phyloP scores from a whole-genome alignment of 768 basidiomycete genomes.

The Guyanaporus albipodus region DNA sequence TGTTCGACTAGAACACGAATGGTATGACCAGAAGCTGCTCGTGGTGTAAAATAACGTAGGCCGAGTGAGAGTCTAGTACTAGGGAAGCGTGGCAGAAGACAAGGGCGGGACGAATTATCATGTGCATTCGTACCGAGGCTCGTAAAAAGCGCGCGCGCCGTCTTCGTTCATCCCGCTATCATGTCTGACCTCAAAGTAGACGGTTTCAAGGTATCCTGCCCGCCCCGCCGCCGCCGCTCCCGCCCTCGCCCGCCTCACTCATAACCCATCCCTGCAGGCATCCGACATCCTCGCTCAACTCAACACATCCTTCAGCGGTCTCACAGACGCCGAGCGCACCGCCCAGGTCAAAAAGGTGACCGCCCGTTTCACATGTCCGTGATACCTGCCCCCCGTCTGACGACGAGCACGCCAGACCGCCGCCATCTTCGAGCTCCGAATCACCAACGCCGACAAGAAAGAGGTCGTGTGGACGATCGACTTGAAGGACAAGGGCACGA shows the following conservation, averaged over 20 bases:
- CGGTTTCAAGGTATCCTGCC: conserved; percentile 60
- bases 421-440: conserved; percentile 81
- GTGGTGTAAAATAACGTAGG: too few species aligned
- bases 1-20: conserved; percentile 33
- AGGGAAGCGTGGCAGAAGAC: too few species aligned
- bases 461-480: conserved; percentile 88
- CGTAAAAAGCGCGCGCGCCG: too few species aligned
- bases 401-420: conserved; percentile 51
- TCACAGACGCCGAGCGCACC: conserved; percentile 59
- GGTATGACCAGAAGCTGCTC: conserved; percentile 29
- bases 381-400: background rate
- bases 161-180: background rate
- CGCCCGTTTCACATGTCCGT: background rate
- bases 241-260: background rate
- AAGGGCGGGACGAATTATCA: too few species aligned
- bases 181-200: conserved; percentile 73
- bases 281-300: conserved; percentile 62
- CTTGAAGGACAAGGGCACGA: conserved; percentile 76
- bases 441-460: conserved; percentile 69
- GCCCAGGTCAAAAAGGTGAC: conserved; percentile 68
- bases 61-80: too few species aligned
- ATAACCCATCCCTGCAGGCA: conserved; percentile 41
- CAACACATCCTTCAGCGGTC: conserved; percentile 46
- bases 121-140: background rate
- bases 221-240: background rate